Evolutionary conservation across 495 filamentous ascomycete species (phyloP).

Genomic region (Penicillium mononematosum): DNA sequence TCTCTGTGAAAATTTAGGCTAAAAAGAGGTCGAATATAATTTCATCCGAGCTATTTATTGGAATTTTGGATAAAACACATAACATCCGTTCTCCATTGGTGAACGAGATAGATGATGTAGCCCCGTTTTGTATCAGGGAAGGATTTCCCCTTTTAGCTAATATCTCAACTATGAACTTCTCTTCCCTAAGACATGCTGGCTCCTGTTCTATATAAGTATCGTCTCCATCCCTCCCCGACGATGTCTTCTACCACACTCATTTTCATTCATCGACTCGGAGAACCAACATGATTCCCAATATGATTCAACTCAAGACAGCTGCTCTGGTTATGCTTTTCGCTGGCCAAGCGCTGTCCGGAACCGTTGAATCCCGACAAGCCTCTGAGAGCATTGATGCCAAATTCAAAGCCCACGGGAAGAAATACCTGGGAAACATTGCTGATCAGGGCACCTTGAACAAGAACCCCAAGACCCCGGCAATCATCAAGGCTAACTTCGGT

Average conservation of each 20-base stretch:
- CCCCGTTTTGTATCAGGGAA: neutral
- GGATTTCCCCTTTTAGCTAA: conserved; percentile 1
- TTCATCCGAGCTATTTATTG: neutral
- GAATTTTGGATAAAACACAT: neutral
- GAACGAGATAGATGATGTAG: neutral
- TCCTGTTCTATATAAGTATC: conserved; percentile 1
- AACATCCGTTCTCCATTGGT: neutral
- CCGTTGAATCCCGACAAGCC: conserved; percentile 19
- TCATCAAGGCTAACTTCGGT: conserved; percentile 50
- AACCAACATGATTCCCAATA: conserved; percentile 1
- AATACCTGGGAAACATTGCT: conserved; percentile 28
- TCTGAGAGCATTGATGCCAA: conserved; percentile 25
- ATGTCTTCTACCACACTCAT: neutral
- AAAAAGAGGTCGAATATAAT: neutral
- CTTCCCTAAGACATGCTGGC: neutral
- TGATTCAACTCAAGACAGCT: conserved; percentile 16
- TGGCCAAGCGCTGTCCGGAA: conserved; percentile 10
- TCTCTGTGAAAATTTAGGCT: conserved; percentile 9
- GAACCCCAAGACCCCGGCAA: conserved; percentile 25
- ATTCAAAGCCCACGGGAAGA: conserved; percentile 26
- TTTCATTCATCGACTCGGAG: neutral
- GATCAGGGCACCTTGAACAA: conserved; percentile 32
- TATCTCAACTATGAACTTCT: neutral
- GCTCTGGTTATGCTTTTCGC: conserved; percentile 17
- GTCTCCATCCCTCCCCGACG: neutral